A percentile compares a stretch with the other conserved stretches of the same genome.
phyloP scores from a whole-genome alignment of 345 rosid genomes.

The Corchorus olitorius region DNA sequence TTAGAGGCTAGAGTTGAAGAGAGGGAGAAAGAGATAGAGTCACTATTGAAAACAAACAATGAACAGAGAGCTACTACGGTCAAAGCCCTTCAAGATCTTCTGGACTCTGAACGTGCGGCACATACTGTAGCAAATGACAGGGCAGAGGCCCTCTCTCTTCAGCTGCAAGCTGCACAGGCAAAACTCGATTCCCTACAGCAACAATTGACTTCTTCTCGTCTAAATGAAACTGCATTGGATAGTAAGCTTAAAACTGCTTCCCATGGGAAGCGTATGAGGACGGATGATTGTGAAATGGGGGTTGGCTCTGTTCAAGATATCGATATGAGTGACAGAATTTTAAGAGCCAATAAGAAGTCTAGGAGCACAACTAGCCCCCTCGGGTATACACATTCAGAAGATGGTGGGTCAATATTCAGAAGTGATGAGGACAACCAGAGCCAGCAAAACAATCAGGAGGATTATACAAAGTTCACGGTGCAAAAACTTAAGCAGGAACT shows the following conservation, averaged over 20 bases:
- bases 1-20: slow-evolving; percentile 91
- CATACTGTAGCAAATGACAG: slow-evolving; percentile 68
- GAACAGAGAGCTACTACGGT: slow-evolving; percentile 82
- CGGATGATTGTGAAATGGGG: slow-evolving; percentile 64
- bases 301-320: slow-evolving; percentile 61
- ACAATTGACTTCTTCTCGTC: slow-evolving; percentile 71
- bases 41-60: slow-evolving; percentile 66
- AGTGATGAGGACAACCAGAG: slow-evolving; percentile 65
- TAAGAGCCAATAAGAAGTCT: slow-evolving; percentile 61
- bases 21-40: slow-evolving; percentile 94
- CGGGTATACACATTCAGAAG: slow-evolving; percentile 51
- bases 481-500: slow-evolving; percentile 88
- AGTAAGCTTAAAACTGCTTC: slow-evolving; percentile 75
- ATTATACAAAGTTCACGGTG: slow-evolving; percentile 72
- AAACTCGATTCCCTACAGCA: slow-evolving; percentile 82
- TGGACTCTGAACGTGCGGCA: slow-evolving; percentile 84
- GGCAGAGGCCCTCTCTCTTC: slow-evolving; percentile 82
- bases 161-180: slow-evolving; percentile 83
- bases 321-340: slow-evolving; percentile 44
- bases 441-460: slow-evolving; percentile 60
- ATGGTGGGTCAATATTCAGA: slow-evolving; percentile 62
- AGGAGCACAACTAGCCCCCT: slow-evolving; percentile 68
- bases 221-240: slow-evolving; percentile 86
- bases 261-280: slow-evolving; percentile 70
- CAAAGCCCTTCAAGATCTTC: slow-evolving; percentile 71